Conservation (phyloP, 257 asterid genomes). For the Buddleja alternifolia region DNA sequence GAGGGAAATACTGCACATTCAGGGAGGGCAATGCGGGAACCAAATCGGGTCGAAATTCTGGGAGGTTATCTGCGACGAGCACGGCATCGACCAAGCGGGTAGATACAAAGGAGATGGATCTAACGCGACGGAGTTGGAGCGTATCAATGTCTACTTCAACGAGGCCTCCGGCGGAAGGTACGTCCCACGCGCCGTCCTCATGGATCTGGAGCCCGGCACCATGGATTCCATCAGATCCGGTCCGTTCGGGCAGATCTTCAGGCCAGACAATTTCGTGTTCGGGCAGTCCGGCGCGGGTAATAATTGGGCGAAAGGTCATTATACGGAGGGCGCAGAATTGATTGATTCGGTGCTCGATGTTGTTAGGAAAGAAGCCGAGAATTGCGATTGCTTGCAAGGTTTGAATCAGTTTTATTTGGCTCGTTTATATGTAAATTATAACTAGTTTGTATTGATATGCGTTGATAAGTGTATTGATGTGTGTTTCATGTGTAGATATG, state of each 20-base stretch:
- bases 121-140: constrained; percentile 50
- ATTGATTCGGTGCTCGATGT: constrained; percentile 72
- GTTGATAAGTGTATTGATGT: too few species aligned
- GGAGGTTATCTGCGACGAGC: constrained; percentile 71
- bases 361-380: constrained; percentile 72
- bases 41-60: constrained; percentile 73
- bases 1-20: constrained; percentile 71
- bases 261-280: constrained; percentile 68
- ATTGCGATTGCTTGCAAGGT: constrained; percentile 78
- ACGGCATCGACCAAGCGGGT: constrained; percentile 60
- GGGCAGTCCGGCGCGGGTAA: constrained; percentile 73
- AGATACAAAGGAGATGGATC: constrained; percentile 53
- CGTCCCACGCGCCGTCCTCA: constrained; percentile 66
- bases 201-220: constrained; percentile 79
- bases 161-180: constrained; percentile 70
- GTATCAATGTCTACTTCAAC: constrained; percentile 64
- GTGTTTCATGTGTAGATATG: not conserved
- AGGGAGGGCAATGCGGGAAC: constrained; percentile 75
- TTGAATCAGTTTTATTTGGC: not conserved
- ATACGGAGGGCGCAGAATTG: constrained; percentile 72
- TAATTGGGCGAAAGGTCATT: constrained; percentile 76
- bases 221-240: constrained; percentile 69
- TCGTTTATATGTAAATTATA: too few species aligned
- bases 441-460: too few species aligned
- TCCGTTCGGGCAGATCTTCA: constrained; percentile 61